A percentile compares a stretch with the other conserved stretches of the same genome.
Evolutionary conservation across 192 early-diverging fungal species (phyloP).

Genomic region (Spizellomyces sp.): DNA sequence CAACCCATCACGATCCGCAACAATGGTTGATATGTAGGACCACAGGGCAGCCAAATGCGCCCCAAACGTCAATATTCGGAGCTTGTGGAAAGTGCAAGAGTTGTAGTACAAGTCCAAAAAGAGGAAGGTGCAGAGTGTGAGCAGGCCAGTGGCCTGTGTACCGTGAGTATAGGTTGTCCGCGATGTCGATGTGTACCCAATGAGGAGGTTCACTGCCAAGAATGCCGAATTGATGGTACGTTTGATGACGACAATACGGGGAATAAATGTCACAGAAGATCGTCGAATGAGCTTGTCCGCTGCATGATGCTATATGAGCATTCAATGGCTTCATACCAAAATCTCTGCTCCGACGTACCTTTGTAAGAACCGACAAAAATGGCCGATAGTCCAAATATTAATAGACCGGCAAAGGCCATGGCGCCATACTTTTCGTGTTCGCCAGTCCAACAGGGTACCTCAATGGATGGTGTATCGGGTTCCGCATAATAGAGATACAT

Average conservation of each 20-base stretch:
- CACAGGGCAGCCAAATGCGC: slow-evolving; percentile 21
- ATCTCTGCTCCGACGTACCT: slow-evolving; percentile 1
- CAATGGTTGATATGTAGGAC: slow-evolving; percentile 8
- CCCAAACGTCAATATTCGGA: slow-evolving; percentile 12
- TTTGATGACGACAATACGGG: slow-evolving; percentile 20
- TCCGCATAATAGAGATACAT: slow-evolving; percentile 24
- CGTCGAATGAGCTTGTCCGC: slow-evolving; percentile 23
- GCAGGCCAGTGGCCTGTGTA: slow-evolving; percentile 7
- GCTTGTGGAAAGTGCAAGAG: slow-evolving; percentile 25
- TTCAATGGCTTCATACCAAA: background rate
- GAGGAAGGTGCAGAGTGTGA: slow-evolving; percentile 2
- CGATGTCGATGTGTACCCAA: slow-evolving; percentile 8
- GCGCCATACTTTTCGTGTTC: slow-evolving; percentile 17
- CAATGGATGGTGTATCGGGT: background rate
- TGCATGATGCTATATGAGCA: slow-evolving; percentile 3
- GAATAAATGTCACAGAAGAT: slow-evolving; percentile 24
- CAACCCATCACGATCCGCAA: background rate
- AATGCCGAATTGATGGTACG: slow-evolving; percentile 14
- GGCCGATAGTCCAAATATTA: slow-evolving; percentile 21
- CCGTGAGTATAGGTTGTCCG: background rate
- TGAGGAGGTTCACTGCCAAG: slow-evolving; percentile 15
- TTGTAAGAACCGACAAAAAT: slow-evolving; percentile 31
- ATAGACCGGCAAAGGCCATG: slow-evolving; percentile 23
- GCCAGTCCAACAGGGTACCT: background rate
- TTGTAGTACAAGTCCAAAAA: slow-evolving; percentile 11